Evolutionary conservation across 495 filamentous ascomycete genomes (phyloP), one percentile per base, ranked within the genome.

Genomic region (Pseudevernia furfuracea): DNA sequence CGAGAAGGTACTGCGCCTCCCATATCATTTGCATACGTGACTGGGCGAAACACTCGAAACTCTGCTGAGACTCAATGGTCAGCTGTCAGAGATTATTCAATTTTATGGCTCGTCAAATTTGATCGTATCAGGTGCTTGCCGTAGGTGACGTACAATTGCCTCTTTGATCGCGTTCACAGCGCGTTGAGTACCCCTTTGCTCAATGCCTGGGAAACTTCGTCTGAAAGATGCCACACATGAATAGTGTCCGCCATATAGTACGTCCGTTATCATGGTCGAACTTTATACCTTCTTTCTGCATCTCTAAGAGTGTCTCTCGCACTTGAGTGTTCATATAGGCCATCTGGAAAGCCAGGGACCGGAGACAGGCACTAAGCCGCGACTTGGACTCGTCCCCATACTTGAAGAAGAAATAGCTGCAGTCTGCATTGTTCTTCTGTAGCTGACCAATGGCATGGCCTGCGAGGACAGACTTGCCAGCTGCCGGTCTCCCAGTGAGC

Each of bases 331-430:
- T 67, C 12, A 30, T 25, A 23, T 39, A 52, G 56, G 77, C 76
- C 71, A 77, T 75, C 59, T 80, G 78, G 53, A 61, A 77, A 60
- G 77, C 77, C 21, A 80, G 43, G 34, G 76, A 72, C 38, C 72
- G 56, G 0, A 80, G 72, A 62, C 66, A 76, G 12, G 30, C 48
- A 57, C 61, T 64, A 25, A 77, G 64, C n/a, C 44, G 38, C 14
- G 69, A 71, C 56, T 72, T 76, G 1, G 44, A 46, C 23, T 69
- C 64, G 60, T 76, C 70, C 7, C 71, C 69, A 58, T 74, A 66
- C 48, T 71, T 72, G 69, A 78, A 75, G 70, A 79, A 77, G 59
- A 69, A 75, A 61, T 73, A 76, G 44, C 65, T 68, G 61, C 71
- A 76, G n/a, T 66, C 58, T 3, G 58, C 14, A 19, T 67, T 62